Percentiles rank a stretch among this genome's conserved stretches.
Conservation (phyloP, 2,329 filamentous ascomycete genomes). For the Apiospora kogelbergensis region DNA sequence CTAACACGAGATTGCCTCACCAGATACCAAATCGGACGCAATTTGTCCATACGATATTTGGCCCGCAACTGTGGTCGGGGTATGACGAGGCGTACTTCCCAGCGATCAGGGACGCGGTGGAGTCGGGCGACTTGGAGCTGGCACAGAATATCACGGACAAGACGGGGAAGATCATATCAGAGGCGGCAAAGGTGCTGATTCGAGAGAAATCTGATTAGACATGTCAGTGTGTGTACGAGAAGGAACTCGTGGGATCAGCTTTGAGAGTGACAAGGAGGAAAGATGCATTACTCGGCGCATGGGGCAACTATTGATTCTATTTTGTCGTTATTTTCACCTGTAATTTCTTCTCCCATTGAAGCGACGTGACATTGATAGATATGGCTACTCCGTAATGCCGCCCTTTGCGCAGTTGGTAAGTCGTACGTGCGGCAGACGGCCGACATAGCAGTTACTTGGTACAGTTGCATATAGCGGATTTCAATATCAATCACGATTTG, state of each 20-base stretch:
- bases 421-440: background rate
- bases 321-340: background rate
- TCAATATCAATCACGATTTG: no score
- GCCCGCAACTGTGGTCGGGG: slow-evolving; percentile 74
- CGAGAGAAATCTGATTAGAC: background rate
- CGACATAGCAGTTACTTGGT: background rate
- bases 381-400: background rate
- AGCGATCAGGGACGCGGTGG: slow-evolving; percentile 78
- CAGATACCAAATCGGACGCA: slow-evolving; percentile 84
- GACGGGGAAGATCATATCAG: slow-evolving; percentile 65
- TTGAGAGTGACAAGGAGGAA: background rate
- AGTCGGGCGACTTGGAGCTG: slow-evolving; percentile 66
- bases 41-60: slow-evolving; percentile 91
- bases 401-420: no score
- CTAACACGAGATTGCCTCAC: background rate
- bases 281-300: slow-evolving; percentile 3
- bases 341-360: background rate
- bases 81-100: slow-evolving; percentile 73
- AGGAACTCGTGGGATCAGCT: no score
- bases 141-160: slow-evolving; percentile 70
- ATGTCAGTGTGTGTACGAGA: no score
- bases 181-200: slow-evolving; percentile 46
- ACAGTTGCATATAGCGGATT: background rate
- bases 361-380: background rate
- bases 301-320: background rate